Base-by-base conservation (phyloP, 2,329 filamentous ascomycete species). In the Aureobasidium sp. region DNA sequence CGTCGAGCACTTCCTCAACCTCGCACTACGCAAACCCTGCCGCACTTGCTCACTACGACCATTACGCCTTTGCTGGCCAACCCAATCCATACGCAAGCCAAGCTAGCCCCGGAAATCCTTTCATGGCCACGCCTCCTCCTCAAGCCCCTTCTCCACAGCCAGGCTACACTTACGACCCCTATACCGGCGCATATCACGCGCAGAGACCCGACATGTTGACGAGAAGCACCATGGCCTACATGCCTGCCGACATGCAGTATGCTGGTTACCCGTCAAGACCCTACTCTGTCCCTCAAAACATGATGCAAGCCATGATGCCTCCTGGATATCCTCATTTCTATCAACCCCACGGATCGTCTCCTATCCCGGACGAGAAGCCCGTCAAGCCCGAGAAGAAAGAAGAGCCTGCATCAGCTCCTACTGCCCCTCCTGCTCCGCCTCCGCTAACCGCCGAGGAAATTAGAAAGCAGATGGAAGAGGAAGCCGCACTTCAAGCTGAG, bases 71-170 rank as follows among this genome's bases (percentile, higher is more conserved):
- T 68, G 61, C 66, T 59, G 24, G 62, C 65, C 58, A 39, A 6
- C 68, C 72, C 39, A 73, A 77, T 62, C 68, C 71, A 6, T 76
- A 76, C 62, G 72, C 68, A 22, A 40, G 33, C 3, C 33, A 35
- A 7, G 33, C 52, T 24, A 77, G 74, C 61, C 68, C 69, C 22
- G 52, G 35, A 19, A 61, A 64, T n/a, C 63, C 60, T 9, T 56
- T 60, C 40, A n/a, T 37, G 19, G 11, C 52, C 35, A 15, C 50
- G 8, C 66, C 72, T 1, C 42, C 31, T 14, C 52, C 57, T 17
- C 22, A 29, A 5, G 57, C 45, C 3, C 57, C 57, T 9, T 50
- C 57, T 12, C 57, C 45, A 3, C 44, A 49, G 17, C 35, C 45
- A 12, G 35, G 33, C 31, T 50, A 60, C 11, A n/a, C 33, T 3